Evolutionary conservation across 2,329 filamentous ascomycete genomes (phyloP).

Genomic region (Alternaria gaisen): DNA sequence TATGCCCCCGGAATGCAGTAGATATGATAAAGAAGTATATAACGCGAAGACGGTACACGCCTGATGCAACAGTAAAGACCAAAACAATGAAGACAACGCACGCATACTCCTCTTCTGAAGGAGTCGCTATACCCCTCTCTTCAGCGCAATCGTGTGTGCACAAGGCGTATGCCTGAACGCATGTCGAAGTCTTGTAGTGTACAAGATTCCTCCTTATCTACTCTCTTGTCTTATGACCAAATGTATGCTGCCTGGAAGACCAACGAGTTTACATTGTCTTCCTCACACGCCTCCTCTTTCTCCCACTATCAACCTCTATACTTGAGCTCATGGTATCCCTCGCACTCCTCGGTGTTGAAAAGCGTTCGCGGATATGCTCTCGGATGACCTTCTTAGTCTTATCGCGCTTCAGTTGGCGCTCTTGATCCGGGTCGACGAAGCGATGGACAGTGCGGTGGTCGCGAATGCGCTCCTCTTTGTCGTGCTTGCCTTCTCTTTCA

Average conservation of each 20-base stretch:
- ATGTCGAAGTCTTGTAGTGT: neutral
- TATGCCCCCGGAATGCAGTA: neutral
- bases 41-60: neutral
- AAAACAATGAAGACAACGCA: neutral
- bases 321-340: constrained; percentile 40
- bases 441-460: constrained; percentile 90
- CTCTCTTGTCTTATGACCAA: neutral
- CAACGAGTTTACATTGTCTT: constrained; percentile 41
- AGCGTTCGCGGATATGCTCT: constrained; percentile 34
- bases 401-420: constrained; percentile 45
- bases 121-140: neutral
- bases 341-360: constrained; percentile 38
- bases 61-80: neutral
- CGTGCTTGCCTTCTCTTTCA: constrained; percentile 76
- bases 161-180: neutral
- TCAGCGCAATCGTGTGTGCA: neutral
- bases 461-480: constrained; percentile 73
- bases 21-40: neutral
- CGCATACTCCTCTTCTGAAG: neutral
- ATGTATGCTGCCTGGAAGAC: neutral
- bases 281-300: constrained; percentile 34
- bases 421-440: constrained; percentile 78
- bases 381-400: constrained; percentile 37
- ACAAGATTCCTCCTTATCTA: neutral
- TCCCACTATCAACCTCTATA: constrained; percentile 33